Evolutionary conservation across 2,329 filamentous ascomycete genomes (phyloP).

Genomic region (Aspergillus awamori): DNA sequence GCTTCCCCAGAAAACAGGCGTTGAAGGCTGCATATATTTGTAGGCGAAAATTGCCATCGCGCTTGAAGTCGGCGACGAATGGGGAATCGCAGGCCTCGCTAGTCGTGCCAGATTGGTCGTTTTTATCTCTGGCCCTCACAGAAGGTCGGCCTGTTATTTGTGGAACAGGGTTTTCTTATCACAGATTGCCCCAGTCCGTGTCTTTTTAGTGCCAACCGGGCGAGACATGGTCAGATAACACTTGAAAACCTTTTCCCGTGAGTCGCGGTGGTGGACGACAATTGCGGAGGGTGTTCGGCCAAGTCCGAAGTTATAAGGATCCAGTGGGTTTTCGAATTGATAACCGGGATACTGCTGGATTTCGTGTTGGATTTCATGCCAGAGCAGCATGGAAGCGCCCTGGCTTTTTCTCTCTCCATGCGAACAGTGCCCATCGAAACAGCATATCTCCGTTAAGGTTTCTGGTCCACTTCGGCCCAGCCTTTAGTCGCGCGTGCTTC

Average conservation of each 20-base stretch:
- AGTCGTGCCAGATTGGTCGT: neutral
- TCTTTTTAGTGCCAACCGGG: neutral
- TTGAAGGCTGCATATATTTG: neutral
- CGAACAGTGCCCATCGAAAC: neutral
- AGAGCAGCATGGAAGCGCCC: neutral
- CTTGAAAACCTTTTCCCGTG: neutral
- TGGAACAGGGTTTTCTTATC: slow-evolving; percentile 6
- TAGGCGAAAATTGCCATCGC: neutral
- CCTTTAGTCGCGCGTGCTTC: neutral
- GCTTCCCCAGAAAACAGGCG: slow-evolving; percentile 6
- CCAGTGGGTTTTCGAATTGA: too few species aligned
- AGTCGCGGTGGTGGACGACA: neutral
- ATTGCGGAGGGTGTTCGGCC: neutral
- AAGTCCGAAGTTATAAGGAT: neutral
- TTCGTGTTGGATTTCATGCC: neutral
- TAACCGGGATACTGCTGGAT: too few species aligned
- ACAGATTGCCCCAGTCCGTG: neutral
- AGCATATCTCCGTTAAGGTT: slow-evolving; percentile 15
- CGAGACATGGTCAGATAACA: neutral
- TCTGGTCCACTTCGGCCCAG: slow-evolving; percentile 3
- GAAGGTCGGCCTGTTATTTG: slow-evolving; percentile 3
- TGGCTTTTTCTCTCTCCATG: neutral
- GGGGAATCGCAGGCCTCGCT: neutral
- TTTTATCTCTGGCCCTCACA: slow-evolving; percentile 6
- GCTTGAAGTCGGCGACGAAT: neutral